Conservation (phyloP, 2,329 filamentous ascomycete genomes). For the Massarina eburnea region DNA sequence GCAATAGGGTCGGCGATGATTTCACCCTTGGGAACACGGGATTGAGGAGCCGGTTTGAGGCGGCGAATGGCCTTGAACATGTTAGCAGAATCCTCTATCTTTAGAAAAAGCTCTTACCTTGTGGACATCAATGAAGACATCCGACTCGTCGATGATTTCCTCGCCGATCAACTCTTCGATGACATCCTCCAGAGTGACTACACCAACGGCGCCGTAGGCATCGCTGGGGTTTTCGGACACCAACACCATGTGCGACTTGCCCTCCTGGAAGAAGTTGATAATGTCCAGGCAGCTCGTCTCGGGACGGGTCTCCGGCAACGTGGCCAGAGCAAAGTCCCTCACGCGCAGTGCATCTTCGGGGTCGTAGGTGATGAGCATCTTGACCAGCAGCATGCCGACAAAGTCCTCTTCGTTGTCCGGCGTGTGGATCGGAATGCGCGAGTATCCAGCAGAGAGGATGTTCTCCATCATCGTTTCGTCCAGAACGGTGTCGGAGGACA, state of each 20-base stretch:
- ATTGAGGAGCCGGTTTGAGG: slow-evolving; percentile 79
- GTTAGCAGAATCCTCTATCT: not conserved
- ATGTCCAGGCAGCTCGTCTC: slow-evolving; percentile 98
- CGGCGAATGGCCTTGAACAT: slow-evolving; percentile 72
- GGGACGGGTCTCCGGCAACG: slow-evolving; percentile 88
- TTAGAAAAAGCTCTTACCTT: slow-evolving; percentile 51
- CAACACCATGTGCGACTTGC: slow-evolving; percentile 97
- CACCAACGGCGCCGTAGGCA: slow-evolving; percentile 84
- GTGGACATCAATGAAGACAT: slow-evolving; percentile 97
- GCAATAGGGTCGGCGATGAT: slow-evolving; percentile 49
- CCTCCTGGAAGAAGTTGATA: slow-evolving; percentile 99
- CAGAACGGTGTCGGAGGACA: slow-evolving; percentile 91
- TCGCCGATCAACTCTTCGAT: slow-evolving; percentile 99
- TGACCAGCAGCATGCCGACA: slow-evolving; percentile 96
- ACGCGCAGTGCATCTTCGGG: slow-evolving; percentile 88
- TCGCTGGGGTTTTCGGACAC: slow-evolving; percentile 87
- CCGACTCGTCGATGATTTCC: slow-evolving; percentile 99
- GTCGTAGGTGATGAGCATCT: slow-evolving; percentile 98
- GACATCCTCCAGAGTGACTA: slow-evolving; percentile 95
- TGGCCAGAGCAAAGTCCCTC: slow-evolving; percentile 87
- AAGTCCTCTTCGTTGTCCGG: slow-evolving; percentile 84
- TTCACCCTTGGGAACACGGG: slow-evolving; percentile 62
- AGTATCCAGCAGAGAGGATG: slow-evolving; percentile 92
- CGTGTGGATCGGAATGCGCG: slow-evolving; percentile 90
- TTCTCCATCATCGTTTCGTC: slow-evolving; percentile 94